Evolutionary conservation across 1,284 basidiomycete species (phyloP).

Genomic region (Xerocomus nothofagi): DNA sequence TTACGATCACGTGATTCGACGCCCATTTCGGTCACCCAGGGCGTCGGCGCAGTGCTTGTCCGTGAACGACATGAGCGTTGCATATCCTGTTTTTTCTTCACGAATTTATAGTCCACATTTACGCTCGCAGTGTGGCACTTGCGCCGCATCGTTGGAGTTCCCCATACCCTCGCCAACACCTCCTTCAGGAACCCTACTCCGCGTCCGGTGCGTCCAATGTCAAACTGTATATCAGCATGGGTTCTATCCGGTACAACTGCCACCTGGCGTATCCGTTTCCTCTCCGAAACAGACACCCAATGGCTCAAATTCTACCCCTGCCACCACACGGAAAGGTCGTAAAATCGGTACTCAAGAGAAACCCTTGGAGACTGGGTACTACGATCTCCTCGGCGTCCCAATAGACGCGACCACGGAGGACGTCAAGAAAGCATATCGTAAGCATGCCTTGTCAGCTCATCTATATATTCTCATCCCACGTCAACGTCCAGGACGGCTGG

Average conservation of each 20-base stretch:
- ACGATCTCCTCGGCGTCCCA: slow-evolving; percentile 79
- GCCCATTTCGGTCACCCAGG: slow-evolving; percentile 6
- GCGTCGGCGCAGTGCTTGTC: slow-evolving; percentile 1
- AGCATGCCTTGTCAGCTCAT: slow-evolving; percentile 22
- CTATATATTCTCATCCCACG: background rate
- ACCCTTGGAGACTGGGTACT: slow-evolving; percentile 88
- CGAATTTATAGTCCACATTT: slow-evolving; percentile 65
- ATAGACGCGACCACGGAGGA: slow-evolving; percentile 79
- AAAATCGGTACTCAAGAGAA: slow-evolving; percentile 87
- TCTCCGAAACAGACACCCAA: slow-evolving; percentile 10
- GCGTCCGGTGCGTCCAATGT: slow-evolving; percentile 72
- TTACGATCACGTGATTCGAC: slow-evolving; percentile 17
- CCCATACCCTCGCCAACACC: slow-evolving; percentile 66
- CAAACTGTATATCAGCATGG: slow-evolving; percentile 56
- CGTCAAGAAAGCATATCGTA: slow-evolving; percentile 94
- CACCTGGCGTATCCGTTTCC: slow-evolving; percentile 28
- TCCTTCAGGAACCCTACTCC: slow-evolving; percentile 61
- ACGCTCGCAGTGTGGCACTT: slow-evolving; percentile 60
- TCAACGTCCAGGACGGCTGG: slow-evolving; percentile 67
- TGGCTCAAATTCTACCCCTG: slow-evolving; percentile 17
- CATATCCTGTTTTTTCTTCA: slow-evolving; percentile 49
- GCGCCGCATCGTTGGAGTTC: slow-evolving; percentile 70
- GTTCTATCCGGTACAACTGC: slow-evolving; percentile 63
- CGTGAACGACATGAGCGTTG: slow-evolving; percentile 32
- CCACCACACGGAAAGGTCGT: slow-evolving; percentile 45